Percentiles rank a stretch among this genome's conserved stretches.
phyloP scores from a whole-genome alignment of 2,329 filamentous ascomycete genomes.

The Fusarium longipes region DNA sequence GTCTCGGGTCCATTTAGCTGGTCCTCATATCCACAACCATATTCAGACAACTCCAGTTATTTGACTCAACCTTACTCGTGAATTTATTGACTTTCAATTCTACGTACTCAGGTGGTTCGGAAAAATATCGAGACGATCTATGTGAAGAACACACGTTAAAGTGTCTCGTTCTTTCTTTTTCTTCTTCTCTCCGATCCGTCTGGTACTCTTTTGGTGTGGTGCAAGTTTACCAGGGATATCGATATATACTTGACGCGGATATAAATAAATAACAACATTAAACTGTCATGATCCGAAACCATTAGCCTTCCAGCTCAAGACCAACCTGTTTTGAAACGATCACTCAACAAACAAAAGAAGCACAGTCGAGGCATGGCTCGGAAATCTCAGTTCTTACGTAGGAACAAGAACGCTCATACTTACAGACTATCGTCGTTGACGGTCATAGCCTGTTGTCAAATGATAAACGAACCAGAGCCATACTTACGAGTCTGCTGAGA shows the following conservation, averaged over 20 bases:
- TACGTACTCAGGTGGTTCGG: no score
- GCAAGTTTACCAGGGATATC: constrained; percentile 9
- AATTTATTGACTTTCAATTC: constrained; percentile 18
- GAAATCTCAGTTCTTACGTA: constrained; percentile 5
- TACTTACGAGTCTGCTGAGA: neutral
- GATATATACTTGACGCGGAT: no score
- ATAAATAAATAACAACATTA: neutral
- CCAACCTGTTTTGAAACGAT: neutral
- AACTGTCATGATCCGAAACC: no score
- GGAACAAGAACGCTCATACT: constrained; percentile 5
- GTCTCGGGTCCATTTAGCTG: constrained; percentile 29
- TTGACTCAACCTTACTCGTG: constrained; percentile 29
- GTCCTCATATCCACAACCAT: constrained; percentile 29
- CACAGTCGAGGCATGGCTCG: neutral
- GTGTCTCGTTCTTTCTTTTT: no score
- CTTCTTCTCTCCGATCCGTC: no score
- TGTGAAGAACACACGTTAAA: no score
- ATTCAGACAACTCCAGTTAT: constrained; percentile 34
- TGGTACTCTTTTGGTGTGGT: constrained; percentile 11
- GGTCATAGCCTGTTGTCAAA: neutral
- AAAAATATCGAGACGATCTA: no score
- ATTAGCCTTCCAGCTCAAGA: neutral
- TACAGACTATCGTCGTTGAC: constrained; percentile 8
- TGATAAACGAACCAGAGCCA: neutral
- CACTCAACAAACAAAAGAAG: neutral